Conservation (phyloP, 2,329 filamentous ascomycete genomes). For the Penicillium aurantiogriseum region DNA sequence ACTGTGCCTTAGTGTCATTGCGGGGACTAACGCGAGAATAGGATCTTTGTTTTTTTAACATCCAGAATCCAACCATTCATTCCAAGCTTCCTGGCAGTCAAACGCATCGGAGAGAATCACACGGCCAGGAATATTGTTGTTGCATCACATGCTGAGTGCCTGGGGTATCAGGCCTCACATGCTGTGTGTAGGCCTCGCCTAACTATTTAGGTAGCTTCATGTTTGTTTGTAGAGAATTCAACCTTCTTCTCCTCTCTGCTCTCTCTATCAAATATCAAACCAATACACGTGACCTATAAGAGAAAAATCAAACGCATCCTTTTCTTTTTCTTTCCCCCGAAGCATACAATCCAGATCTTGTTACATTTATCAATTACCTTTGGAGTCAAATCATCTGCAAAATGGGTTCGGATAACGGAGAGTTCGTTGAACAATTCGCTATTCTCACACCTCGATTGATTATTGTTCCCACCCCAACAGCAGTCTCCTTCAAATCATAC, state of each 20-base stretch:
- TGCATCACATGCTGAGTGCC: too few relatives aligned
- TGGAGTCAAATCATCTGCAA: neutral
- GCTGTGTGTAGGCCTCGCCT: too few relatives aligned
- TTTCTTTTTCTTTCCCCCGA: neutral
- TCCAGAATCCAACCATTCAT: neutral
- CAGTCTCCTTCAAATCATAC: constrained; percentile 16
- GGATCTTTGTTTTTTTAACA: neutral
- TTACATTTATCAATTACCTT: neutral
- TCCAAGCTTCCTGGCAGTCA: neutral
- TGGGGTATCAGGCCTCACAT: too few relatives aligned
- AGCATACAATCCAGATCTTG: neutral
- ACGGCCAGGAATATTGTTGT: neutral
- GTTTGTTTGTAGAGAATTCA: too few relatives aligned
- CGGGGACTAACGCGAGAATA: neutral
- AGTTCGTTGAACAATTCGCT: constrained; percentile 10
- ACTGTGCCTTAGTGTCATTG: neutral
- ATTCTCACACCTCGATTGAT: constrained; percentile 20
- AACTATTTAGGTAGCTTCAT: too few relatives aligned
- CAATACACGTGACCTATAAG: neutral
- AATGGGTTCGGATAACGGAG: neutral
- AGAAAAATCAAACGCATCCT: neutral
- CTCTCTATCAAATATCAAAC: neutral
- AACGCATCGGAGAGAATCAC: neutral
- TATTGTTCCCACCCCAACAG: constrained; percentile 20
- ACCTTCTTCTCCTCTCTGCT: too few relatives aligned